Conservation (phyloP, 2,329 filamentous ascomycete species). For the Xylariaceae sp. region DNA sequence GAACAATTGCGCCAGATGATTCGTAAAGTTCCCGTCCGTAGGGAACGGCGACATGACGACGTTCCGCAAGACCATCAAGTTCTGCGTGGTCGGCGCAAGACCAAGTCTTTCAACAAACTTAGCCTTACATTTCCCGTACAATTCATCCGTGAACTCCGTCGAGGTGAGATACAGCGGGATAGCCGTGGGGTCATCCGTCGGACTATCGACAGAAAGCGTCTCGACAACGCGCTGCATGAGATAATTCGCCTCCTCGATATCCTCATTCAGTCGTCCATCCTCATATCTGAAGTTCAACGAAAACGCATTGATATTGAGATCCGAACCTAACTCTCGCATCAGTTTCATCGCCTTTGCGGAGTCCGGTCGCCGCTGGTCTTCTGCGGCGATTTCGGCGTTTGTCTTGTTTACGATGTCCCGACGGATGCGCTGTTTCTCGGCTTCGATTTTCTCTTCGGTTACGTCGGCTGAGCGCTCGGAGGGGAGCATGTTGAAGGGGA, state of each 20-base stretch:
- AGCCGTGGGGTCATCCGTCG: slow-evolving; percentile 35
- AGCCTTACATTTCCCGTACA: slow-evolving; percentile 38
- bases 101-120: slow-evolving; percentile 40
- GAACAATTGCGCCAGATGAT: slow-evolving; percentile 33
- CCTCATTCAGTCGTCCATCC: slow-evolving; percentile 37
- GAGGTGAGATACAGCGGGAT: slow-evolving; percentile 43
- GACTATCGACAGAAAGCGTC: slow-evolving; percentile 37
- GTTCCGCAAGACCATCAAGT: slow-evolving; percentile 42
- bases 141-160: slow-evolving; percentile 36
- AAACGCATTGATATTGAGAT: slow-evolving; percentile 45
- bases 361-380: slow-evolving; percentile 24
- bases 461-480: slow-evolving; percentile 29
- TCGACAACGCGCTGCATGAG: slow-evolving; percentile 42
- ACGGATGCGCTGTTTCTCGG: slow-evolving; percentile 37
- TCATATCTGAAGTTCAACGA: slow-evolving; percentile 39
- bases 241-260: slow-evolving; percentile 45
- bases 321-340: slow-evolving; percentile 39
- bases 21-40: slow-evolving; percentile 37
- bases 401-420: slow-evolving; percentile 35
- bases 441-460: slow-evolving; percentile 29
- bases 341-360: slow-evolving; percentile 35
- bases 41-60: slow-evolving; percentile 45
- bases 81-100: slow-evolving; percentile 30
- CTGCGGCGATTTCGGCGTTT: slow-evolving; percentile 34
- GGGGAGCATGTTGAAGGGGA: slow-evolving; percentile 40